A percentile compares a stretch with the other conserved stretches of the same genome.
phyloP scores from a whole-genome alignment of 768 basidiomycete species.

The Tylopilus subfusipes region DNA sequence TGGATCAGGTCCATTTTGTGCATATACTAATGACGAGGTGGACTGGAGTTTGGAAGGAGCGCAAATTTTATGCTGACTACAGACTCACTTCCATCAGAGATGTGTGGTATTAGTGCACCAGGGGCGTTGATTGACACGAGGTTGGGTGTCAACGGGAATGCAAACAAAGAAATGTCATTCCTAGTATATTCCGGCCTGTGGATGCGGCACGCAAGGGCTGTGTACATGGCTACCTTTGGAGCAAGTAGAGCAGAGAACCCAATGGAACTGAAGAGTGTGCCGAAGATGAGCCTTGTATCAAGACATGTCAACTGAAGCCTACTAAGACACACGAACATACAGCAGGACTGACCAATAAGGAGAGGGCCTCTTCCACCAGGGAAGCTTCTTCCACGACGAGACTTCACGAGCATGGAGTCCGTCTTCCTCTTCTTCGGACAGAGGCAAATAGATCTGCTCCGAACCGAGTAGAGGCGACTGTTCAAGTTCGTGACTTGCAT shows the following conservation, averaged over 20 bases:
- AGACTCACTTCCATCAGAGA: background rate
- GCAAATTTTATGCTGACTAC: background rate
- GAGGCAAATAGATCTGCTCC: constrained; percentile 6
- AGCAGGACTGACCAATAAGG: constrained; percentile 58
- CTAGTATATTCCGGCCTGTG: constrained; percentile 54
- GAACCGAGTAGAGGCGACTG: constrained; percentile 34
- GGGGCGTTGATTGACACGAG: background rate
- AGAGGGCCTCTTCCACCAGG: constrained; percentile 78
- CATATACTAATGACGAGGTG: background rate
- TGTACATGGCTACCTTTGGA: constrained; percentile 71
- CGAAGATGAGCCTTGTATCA: constrained; percentile 51
- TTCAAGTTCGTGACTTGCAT: constrained; percentile 36
- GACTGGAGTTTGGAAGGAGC: constrained; percentile 4
- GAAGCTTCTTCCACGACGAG: constrained; percentile 33
- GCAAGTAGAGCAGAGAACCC: constrained; percentile 58
- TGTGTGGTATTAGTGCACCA: background rate
- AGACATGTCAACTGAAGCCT: background rate
- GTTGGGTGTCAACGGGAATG: background rate
- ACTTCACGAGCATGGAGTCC: constrained; percentile 29
- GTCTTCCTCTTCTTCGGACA: constrained; percentile 24
- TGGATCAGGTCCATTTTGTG: background rate
- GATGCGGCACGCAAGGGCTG: constrained; percentile 65
- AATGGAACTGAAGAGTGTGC: constrained; percentile 52
- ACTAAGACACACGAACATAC: background rate
- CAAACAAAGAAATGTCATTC: background rate